Evolutionary conservation across 768 basidiomycete genomes (phyloP), one percentile per base, ranked within the genome.

Genomic region (Lactarius psammicola): DNA sequence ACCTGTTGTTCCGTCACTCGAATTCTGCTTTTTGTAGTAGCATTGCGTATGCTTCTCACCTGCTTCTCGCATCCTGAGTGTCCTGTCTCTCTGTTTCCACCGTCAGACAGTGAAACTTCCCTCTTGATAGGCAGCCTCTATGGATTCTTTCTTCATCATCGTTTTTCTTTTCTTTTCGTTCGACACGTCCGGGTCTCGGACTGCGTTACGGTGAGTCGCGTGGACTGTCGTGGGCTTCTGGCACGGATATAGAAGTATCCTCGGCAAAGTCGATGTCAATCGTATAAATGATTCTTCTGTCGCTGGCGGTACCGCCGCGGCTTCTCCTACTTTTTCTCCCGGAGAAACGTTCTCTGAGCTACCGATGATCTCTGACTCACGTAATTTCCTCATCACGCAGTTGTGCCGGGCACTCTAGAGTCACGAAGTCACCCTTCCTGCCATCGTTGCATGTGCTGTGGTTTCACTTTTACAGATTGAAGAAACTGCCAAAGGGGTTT

Each of bases 251-350:
- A 51, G 49, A 51, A 51, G 49, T 51, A 51, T 51, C 23, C 46
- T 51, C 49, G 26, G 49, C 49, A 51, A 51, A 51, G 49, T 26
- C 23, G 49, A 51, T 26, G 49, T 51, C 49, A 26, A 51, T 51
- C 49, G 49, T 49, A 51, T 26, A 51, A 51, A 51, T 15, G 49
- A 23, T 51, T 51, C 49, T 51, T 51, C 49, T 51, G 23, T 51
- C 49, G 13, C 49, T 26, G 26, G 49, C 49, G 49, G 49, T 51
- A 51, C 49, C 49, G 49, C 26, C 4, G 26, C 23, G 23, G 13
- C 49, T 51, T 51, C 49, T 13, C 23, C 49, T 1, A 49, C n/a
- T 23, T 23, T 23, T 26, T 51, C 23, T 51, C 49, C 13, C 49
- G 13, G 49, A 51, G 23, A 51, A 15, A 26, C 23, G 49, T 51